Evolutionary conservation across 306 rosid genomes (phyloP), one percentile per base, ranked within the genome.

Genomic region (Vigna radiata): DNA sequence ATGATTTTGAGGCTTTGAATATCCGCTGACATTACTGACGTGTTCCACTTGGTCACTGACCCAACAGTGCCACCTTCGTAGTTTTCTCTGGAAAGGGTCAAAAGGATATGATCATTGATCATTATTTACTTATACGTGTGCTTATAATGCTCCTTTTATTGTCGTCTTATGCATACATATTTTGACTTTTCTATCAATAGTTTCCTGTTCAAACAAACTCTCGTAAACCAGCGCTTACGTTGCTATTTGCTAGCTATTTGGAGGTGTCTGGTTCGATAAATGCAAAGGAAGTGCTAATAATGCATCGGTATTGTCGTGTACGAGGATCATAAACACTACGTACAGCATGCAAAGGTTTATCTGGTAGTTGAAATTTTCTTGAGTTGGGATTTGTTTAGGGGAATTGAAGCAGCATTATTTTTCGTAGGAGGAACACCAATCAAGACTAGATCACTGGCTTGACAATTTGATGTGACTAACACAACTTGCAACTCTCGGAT

Each of bases 11-110:
- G 43, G 52, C n/a, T n/a, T 39, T 65, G 50, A 37, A 39, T 37
- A 4, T 39, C 50, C n/a, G 10, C 48, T 39, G 70, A 18, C 70
- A 63, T 63, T 63, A 10, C 31, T 65, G 52, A 18, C 70, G 46
- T 63, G 69, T 65, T 65, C 52, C 52, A 65, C 31, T 65, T 39
- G 49, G 50, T 39, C 70, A n/a, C 68, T 61, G 68, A 16, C 48
- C 68, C 68, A 62, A 62, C 44, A 61, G 67, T 29, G 67, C 12
- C 44, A 62, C 70, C 70, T 37, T 64, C 29, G 7, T 66, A 43
- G 19, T 65, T 63, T 65, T 39, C 50, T 39, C 18, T 43, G 44
- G 17, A 41, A 66, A 66, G 27, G 52, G 53, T 66, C 53, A 41
- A 11, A 41, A 11, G 70, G n/a, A 39, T 65, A 41, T 39, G 27